Evolutionary conservation across 2,329 filamentous ascomycete genomes (phyloP), one percentile per base, ranked within the genome.

Genomic region (Trichoderma pleuroti): DNA sequence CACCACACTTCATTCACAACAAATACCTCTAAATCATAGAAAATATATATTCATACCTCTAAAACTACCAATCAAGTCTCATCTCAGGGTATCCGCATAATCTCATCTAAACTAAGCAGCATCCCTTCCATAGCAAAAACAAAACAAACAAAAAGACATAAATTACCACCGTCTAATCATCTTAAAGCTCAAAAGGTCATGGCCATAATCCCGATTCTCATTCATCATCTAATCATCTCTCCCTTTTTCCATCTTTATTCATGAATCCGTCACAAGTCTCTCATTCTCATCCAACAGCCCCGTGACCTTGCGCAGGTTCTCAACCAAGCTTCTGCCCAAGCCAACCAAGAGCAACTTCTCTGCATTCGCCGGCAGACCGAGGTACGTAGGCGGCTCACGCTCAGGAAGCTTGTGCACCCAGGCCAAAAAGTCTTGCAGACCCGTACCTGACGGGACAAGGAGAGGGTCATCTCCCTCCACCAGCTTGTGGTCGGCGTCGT

Each of bases 371-470:
- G 96, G 96, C 75, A 99, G 82, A 26, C 96, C 97, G 18, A 99
- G 86, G 79, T 97, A 99, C 1, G 94, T 97, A 5, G 96, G 96
- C 32, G 97, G 97, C 81, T 99, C 96, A 76, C 96, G 90, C 86
- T 99, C 96, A 0, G 96, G 96, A 72, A 99, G 85, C 72, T 89
- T 89, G 76, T 97, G 93, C 72, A 99, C 93, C 97, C 97, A 99
- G 46, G 87, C 86, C 81, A 92, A 91, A 79, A 98, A 98, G 77
- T 97, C 93, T 73, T 91, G 89, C 78, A 97, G 88, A 62, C 89
- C 90, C 1, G 94, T 98, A 54, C 93, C 91, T 57, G 88, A 88
- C 0, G 96, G 96, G 61, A 98, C 90, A 18, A 89, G 85, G 18
- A 98, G 85, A 9, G 86, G 88, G 39, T 90, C 89, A 57, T 85